A percentile compares a stretch with the other conserved stretches of the same genome.
Conservation (phyloP, 306 rosid species). For the Cotoneaster glaucophyllus region DNA sequence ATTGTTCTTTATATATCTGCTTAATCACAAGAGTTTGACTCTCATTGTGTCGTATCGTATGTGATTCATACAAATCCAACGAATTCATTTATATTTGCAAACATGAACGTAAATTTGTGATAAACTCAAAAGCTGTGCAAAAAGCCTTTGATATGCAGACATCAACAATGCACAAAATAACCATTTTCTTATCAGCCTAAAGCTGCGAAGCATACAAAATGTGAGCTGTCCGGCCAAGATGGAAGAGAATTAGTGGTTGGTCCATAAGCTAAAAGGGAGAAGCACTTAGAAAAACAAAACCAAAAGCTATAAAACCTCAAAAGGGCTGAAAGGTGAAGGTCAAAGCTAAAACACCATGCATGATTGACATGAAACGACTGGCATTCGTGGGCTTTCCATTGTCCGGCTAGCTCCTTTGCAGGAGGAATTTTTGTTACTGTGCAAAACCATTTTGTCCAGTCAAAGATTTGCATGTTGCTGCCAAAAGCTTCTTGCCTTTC, state of each 20-base stretch:
- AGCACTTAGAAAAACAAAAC: conserved; percentile 31
- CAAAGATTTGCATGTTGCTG: conserved; percentile 34
- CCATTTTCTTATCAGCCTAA: background rate
- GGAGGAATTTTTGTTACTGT: conserved; percentile 13
- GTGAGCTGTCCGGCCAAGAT: conserved; percentile 3
- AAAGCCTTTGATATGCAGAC: background rate
- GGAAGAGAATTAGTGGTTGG: conserved; percentile 19
- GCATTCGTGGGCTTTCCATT: conserved; percentile 49
- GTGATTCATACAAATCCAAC: no score
- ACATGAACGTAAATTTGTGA: background rate
- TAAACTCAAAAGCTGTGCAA: background rate
- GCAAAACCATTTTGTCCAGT: conserved; percentile 39
- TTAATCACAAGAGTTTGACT: no score
- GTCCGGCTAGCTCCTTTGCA: conserved; percentile 13
- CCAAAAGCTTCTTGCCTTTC: conserved; percentile 36
- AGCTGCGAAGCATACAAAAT: conserved; percentile 3
- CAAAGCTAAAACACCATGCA: conserved; percentile 34
- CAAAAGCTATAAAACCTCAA: conserved; percentile 41
- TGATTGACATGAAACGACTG: conserved; percentile 51
- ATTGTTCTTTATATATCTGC: no score
- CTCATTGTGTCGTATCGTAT: background rate
- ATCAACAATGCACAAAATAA: background rate
- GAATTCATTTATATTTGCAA: background rate
- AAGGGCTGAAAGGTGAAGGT: conserved; percentile 82
- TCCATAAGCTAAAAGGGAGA: conserved; percentile 29